Percentiles rank a stretch among this genome's conserved stretches.
Evolutionary conservation across 106 monocot genomes (phyloP).

Genomic region (Dioscorea dumetorum): DNA sequence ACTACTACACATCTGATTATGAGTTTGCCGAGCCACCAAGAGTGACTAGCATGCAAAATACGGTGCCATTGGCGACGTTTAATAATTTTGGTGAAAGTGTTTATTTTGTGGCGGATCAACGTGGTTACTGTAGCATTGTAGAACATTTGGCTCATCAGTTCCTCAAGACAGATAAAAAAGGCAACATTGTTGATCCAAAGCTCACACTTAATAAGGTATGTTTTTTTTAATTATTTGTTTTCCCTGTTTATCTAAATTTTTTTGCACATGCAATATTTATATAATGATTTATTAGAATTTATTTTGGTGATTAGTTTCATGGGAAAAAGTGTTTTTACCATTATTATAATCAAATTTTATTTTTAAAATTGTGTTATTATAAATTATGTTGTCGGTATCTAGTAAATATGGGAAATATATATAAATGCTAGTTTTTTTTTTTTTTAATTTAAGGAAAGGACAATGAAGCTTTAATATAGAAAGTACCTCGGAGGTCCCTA

Average conservation of each 20-base stretch:
- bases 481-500: no score
- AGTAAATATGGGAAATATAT: no score
- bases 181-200: constrained; percentile 28
- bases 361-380: background rate
- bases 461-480: no score
- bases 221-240: background rate
- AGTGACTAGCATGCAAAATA: constrained; percentile 65
- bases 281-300: no score
- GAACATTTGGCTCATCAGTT: constrained; percentile 34
- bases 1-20: constrained; percentile 63
- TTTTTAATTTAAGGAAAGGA: no score
- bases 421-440: no score
- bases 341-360: background rate
- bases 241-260: background rate
- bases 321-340: no score
- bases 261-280: no score
- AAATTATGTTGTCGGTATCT: background rate
- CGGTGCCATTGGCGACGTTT: constrained; percentile 50
- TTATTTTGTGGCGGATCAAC: constrained; percentile 56
- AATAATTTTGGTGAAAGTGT: constrained; percentile 47
- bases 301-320: no score
- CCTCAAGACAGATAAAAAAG: constrained; percentile 24
- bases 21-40: constrained; percentile 86
- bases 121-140: constrained; percentile 52
- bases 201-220: constrained; percentile 47